A percentile compares a stretch with the other conserved stretches of the same genome.
These are phyloP conservation scores for Kodamaea sagamina DNA, from an alignment of 805 yeast species.

Conservation along the genomic window DNA sequence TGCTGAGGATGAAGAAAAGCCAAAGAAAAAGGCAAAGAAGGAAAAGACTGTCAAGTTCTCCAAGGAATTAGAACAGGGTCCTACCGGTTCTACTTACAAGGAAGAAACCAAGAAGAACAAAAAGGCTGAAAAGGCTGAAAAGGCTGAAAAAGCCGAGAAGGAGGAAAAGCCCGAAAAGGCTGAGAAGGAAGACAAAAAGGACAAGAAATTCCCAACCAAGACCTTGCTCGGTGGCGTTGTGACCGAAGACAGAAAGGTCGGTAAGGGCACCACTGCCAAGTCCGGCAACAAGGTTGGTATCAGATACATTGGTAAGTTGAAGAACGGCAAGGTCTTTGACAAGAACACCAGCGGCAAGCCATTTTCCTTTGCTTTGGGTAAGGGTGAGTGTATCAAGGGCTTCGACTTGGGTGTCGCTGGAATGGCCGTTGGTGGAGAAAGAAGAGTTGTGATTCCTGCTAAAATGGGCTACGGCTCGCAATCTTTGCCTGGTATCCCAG, in stretches of 20 bases:
- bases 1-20: slow-evolving; percentile 34
- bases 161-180: slow-evolving; percentile 16
- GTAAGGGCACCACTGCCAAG: slow-evolving; percentile 87
- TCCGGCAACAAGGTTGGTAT: slow-evolving; percentile 89
- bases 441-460: slow-evolving; percentile 95
- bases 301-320: slow-evolving; percentile 96
- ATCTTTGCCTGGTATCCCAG: slow-evolving; percentile 95
- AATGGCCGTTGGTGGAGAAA: slow-evolving; percentile 98
- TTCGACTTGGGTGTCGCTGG: slow-evolving; percentile 99
- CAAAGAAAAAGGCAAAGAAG: slow-evolving; percentile 26
- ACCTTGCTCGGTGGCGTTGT: slow-evolving; percentile 90
- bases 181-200: slow-evolving; percentile 22
- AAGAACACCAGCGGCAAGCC: slow-evolving; percentile 98
- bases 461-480: slow-evolving; percentile 95
- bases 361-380: slow-evolving; percentile 85
- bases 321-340: slow-evolving; percentile 95
- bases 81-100: slow-evolving; percentile 56
- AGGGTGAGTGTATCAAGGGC: slow-evolving; percentile 98
- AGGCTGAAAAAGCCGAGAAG: slow-evolving; percentile 25
- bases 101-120: slow-evolving; percentile 23
- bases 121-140: slow-evolving; percentile 25
- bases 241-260: slow-evolving; percentile 87
- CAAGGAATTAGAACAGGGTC: slow-evolving; percentile 92
- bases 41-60: slow-evolving; percentile 82
- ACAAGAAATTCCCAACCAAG: slow-evolving; percentile 65